phyloP scores from a whole-genome alignment of 441 rosid genomes.

The Populus hybrid region DNA sequence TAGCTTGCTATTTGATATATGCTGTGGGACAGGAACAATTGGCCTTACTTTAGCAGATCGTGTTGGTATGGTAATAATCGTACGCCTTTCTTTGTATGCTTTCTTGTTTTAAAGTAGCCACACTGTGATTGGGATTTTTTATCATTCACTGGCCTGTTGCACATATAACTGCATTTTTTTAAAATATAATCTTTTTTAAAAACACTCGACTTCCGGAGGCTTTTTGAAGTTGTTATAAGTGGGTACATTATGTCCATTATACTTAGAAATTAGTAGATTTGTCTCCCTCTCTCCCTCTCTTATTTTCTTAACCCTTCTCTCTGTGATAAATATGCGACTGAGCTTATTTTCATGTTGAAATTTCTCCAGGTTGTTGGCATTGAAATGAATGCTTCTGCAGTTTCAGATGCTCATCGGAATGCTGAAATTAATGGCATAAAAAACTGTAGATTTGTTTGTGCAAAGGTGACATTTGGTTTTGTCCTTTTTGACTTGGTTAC shows the following conservation, averaged over 20 bases:
- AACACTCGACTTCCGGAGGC: background rate
- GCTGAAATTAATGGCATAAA: slow-evolving; percentile 86
- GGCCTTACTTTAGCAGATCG: slow-evolving; percentile 89
- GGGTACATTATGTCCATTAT: background rate
- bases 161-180: slow-evolving; percentile 2
- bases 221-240: background rate
- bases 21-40: slow-evolving; percentile 97
- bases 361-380: slow-evolving; percentile 70
- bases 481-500: background rate
- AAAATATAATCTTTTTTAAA: background rate
- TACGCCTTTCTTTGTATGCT: slow-evolving; percentile 7
- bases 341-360: slow-evolving; percentile 8
- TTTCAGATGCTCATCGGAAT: slow-evolving; percentile 80
- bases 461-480: slow-evolving; percentile 58
- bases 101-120: background rate
- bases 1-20: slow-evolving; percentile 83
- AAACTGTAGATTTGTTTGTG: slow-evolving; percentile 83
- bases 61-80: slow-evolving; percentile 80
- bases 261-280: background rate
- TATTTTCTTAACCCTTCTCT: background rate
- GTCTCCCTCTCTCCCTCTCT: background rate
- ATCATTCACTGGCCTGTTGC: slow-evolving; percentile 5
- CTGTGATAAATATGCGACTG: background rate
- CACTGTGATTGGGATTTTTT: background rate
- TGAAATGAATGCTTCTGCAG: slow-evolving; percentile 96